Evolutionary conservation across 2,329 filamentous ascomycete species (phyloP).

Genomic region (Arthrobotrys sinensis): DNA sequence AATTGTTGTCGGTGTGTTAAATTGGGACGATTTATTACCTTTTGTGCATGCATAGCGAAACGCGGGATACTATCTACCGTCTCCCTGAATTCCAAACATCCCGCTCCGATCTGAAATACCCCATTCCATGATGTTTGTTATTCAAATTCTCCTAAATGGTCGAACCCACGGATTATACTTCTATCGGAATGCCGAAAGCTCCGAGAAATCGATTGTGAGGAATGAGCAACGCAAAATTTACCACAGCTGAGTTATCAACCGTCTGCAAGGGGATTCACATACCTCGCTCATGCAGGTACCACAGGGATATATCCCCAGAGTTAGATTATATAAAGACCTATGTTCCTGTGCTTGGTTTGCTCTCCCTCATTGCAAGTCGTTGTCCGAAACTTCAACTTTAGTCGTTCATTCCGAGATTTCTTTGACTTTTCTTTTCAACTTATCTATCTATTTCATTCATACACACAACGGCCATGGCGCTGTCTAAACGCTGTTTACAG

Average conservation of each 20-base stretch:
- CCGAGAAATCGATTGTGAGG: constrained; percentile 14
- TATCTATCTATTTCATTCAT: constrained; percentile 11
- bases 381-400: not conserved
- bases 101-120: not conserved
- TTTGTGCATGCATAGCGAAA: not conserved
- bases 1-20: not conserved
- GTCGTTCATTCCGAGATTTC: constrained; percentile 4
- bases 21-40: not conserved
- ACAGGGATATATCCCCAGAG: not conserved
- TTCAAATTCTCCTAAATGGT: not conserved
- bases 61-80: not conserved
- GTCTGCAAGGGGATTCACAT: not conserved
- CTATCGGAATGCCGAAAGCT: not conserved
- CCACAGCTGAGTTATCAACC: not conserved
- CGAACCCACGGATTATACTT: not conserved
- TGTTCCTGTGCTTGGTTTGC: not conserved
- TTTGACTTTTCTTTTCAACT: not conserved
- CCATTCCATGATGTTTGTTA: not conserved
- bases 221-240: constrained; percentile 24
- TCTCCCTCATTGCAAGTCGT: not conserved
- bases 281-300: constrained; percentile 19
- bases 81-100: constrained; percentile 4
- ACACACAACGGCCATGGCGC: not conserved
- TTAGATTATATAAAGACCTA: not conserved
- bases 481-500: constrained; percentile 1